Conservation (phyloP, 495 filamentous ascomycete genomes). For the Cercophora samala region DNA sequence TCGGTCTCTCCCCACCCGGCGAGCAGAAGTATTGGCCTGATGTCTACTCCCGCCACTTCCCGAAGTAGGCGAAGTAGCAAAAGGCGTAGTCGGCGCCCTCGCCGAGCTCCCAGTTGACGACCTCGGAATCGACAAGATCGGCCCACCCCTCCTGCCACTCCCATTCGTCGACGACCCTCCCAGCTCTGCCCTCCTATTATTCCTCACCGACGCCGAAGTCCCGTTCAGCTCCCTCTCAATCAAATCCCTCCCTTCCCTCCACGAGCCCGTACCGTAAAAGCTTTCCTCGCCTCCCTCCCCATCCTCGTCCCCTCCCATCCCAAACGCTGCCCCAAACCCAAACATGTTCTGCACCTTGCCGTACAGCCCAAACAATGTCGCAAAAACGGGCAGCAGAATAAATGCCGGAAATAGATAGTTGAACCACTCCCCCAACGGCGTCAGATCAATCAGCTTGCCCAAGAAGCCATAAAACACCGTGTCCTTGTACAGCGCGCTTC, state of each 20-base stretch:
- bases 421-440: constrained; percentile 77
- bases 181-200: constrained; percentile 34
- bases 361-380: constrained; percentile 83
- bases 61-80: constrained; percentile 41
- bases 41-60: constrained; percentile 9
- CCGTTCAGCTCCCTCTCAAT: constrained; percentile 86
- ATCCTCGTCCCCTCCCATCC: constrained; percentile 56
- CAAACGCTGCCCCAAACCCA: constrained; percentile 70
- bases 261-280: constrained; percentile 73
- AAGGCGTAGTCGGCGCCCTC: constrained; percentile 36
- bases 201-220: constrained; percentile 38
- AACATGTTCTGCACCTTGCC: constrained; percentile 70
- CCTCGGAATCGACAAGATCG: constrained; percentile 39
- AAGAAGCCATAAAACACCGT: constrained; percentile 88
- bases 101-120: constrained; percentile 21
- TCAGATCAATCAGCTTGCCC: constrained; percentile 78
- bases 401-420: constrained; percentile 84
- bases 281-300: constrained; percentile 50
- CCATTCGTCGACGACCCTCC: constrained; percentile 25
- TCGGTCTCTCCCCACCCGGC: constrained; percentile 7
- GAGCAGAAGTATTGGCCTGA: constrained; percentile 1
- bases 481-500: constrained; percentile 55
- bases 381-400: constrained; percentile 76
- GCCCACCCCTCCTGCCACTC: constrained; percentile 29
- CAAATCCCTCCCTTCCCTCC: constrained; percentile 90